phyloP scores from a whole-genome alignment of 352 stramenopile species.

The Pythium biforme region DNA sequence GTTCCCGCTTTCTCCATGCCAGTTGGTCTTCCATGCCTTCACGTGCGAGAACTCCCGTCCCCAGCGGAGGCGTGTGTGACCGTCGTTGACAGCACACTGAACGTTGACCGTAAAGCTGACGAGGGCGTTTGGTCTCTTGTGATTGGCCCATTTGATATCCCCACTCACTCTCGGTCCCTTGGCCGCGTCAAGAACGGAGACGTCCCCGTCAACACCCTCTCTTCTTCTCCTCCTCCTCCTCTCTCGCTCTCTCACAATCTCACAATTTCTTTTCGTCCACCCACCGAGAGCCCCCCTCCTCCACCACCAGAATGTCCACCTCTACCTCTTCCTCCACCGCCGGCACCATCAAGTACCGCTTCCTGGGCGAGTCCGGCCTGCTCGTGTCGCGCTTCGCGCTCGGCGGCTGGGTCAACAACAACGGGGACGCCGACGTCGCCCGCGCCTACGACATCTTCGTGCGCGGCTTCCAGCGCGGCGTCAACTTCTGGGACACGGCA shows the following conservation, averaged over 20 bases:
- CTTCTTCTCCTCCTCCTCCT: not conserved
- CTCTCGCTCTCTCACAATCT: not conserved
- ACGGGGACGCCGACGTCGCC: conserved; percentile 12
- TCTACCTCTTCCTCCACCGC: not conserved
- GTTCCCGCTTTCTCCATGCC: too few relatives aligned
- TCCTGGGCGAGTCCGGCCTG: conserved; percentile 28
- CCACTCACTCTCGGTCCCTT: too few relatives aligned
- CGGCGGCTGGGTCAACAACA: conserved; percentile 16
- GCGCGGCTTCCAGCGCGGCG: conserved; percentile 23
- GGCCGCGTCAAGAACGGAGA: too few relatives aligned
- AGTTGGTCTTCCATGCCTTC: too few relatives aligned
- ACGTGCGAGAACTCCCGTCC: too few relatives aligned
- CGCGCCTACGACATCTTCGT: conserved; percentile 16
- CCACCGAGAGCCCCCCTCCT: not conserved
- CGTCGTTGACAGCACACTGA: too few relatives aligned
- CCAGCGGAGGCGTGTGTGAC: too few relatives aligned
- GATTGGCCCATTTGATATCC: too few relatives aligned
- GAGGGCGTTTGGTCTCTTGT: too few relatives aligned
- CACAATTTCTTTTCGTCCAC: not conserved
- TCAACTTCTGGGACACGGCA: conserved; percentile 67
- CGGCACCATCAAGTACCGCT: conserved; percentile 27
- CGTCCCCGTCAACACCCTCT: too few relatives aligned
- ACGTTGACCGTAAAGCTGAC: too few relatives aligned
- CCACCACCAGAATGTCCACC: not conserved
- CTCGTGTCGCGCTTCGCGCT: conserved; percentile 25